phyloP scores from a whole-genome alignment of 2,329 filamentous ascomycete species.

The Neoarthrinium moseri region DNA sequence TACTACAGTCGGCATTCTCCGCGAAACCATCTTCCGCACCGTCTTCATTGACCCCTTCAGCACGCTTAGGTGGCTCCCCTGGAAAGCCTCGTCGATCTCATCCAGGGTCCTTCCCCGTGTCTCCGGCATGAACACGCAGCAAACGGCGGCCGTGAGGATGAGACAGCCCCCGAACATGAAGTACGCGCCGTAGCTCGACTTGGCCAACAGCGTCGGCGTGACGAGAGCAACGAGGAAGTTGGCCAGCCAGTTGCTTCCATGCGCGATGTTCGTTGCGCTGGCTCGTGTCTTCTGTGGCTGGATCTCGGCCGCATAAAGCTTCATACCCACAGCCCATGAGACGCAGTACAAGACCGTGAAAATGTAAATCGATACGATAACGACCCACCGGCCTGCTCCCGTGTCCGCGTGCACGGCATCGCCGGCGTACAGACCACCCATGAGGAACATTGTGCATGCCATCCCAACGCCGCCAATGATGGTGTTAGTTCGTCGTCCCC shows the following conservation, averaged over 20 bases:
- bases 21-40: no score
- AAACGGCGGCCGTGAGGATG: constrained; percentile 33
- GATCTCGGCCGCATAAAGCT: constrained; percentile 56
- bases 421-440: constrained; percentile 49
- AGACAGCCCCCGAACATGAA: constrained; percentile 43
- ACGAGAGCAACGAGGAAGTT: constrained; percentile 46
- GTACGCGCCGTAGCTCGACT: constrained; percentile 40
- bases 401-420: constrained; percentile 34
- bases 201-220: constrained; percentile 38
- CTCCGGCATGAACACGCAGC: constrained; percentile 40
- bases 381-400: constrained; percentile 45
- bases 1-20: no score
- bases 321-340: constrained; percentile 53
- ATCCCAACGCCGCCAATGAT: constrained; percentile 52
- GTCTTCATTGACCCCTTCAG: constrained; percentile 2
- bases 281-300: constrained; percentile 54
- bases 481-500: constrained; percentile 52
- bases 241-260: constrained; percentile 50
- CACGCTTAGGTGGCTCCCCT: not conserved
- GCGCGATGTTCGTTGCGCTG: constrained; percentile 51
- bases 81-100: constrained; percentile 32
- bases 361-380: constrained; percentile 49
- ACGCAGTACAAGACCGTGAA: constrained; percentile 46
- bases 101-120: constrained; percentile 40
- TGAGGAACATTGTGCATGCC: constrained; percentile 48